Evolutionary conservation across 1,139 yeast species (phyloP).

Genomic region (Pneumocystis murina): DNA sequence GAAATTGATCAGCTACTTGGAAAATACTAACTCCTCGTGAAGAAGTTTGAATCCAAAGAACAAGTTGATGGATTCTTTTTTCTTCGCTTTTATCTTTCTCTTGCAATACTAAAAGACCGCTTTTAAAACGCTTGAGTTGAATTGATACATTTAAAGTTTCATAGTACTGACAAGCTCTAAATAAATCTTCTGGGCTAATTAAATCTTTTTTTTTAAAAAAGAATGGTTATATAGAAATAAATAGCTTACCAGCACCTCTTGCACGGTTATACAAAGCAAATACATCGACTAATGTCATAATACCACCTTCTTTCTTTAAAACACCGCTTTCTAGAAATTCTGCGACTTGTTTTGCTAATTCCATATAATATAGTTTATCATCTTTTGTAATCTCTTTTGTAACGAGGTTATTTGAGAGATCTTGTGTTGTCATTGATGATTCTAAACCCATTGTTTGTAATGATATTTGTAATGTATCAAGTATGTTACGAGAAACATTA

Average conservation of each 20-base stretch:
- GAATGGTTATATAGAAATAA: background rate
- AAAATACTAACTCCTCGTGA: conserved; percentile 29
- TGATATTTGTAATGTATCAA: background rate
- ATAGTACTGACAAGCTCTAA: conserved; percentile 37
- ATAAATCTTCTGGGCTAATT: conserved; percentile 43
- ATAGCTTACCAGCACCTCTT: conserved; percentile 30
- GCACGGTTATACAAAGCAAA: conserved; percentile 48
- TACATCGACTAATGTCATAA: conserved; percentile 44
- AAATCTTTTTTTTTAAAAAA: conserved; percentile 23
- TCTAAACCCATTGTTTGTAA: conserved; percentile 3
- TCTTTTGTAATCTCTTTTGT: conserved; percentile 26
- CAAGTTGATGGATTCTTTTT: conserved; percentile 23
- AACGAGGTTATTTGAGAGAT: conserved; percentile 23
- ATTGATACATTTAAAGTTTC: conserved; percentile 34
- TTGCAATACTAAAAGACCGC: conserved; percentile 34
- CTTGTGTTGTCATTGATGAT: conserved; percentile 18
- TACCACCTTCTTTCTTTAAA: conserved; percentile 37
- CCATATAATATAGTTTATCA: conserved; percentile 31
- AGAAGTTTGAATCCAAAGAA: conserved; percentile 21
- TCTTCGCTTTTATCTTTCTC: conserved; percentile 26
- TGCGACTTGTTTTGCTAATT: conserved; percentile 42
- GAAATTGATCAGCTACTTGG: conserved; percentile 39
- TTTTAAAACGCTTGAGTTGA: conserved; percentile 27
- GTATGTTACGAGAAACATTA: background rate
- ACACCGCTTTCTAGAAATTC: conserved; percentile 36